Base-by-base conservation (phyloP, 495 filamentous ascomycete species). In the Penicillium coprophilum region DNA sequence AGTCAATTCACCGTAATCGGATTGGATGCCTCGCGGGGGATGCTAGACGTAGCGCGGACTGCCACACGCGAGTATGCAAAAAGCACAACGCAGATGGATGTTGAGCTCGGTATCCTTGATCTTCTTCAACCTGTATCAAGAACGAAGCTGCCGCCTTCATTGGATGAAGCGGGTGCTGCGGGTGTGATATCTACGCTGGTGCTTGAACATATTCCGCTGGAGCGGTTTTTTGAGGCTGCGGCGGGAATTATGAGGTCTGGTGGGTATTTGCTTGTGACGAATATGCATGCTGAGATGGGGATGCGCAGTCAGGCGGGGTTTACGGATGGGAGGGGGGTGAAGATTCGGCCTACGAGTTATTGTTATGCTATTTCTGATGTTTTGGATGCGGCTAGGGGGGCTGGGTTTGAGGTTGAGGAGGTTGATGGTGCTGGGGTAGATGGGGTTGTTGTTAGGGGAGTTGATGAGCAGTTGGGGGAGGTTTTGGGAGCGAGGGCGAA, bases 241-340 rank as follows among this genome's bases (percentile, higher is more conserved):
- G 60, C 74, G 11, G 56, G 62, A 19, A 68, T 88, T 15, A 65
- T 88, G 47, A 66, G 50, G 23, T 60, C 72, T 1, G 82, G 81
- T 0, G 84, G 80, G 6, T 73, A 81, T 58, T 61, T 87, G 7
- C 71, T 89, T 32, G 55, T 90, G 6, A 90, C 87, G 4, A 90
- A 89, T 65, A 90, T 90, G 87, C 87, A 90, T 62, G 71, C 77
- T 7, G 81, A 87, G 15, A 89, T 89, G 85, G 87, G 86, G 4
- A 53, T 59, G 44, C 73, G 80, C 8, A 82, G 80, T 19, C 85
- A 86, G 58, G 87, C 87, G 0, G 87, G 87, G 3, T 90, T 90
- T 63, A 77, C 87, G 47, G 84, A 84, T 64, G 67, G 60, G 30
- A 79, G 76, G 13, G 82, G 82, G 28, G 69, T 73, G 43, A 90